Conservation (phyloP, 257 asterid genomes). For the Solanum medicagineum region DNA sequence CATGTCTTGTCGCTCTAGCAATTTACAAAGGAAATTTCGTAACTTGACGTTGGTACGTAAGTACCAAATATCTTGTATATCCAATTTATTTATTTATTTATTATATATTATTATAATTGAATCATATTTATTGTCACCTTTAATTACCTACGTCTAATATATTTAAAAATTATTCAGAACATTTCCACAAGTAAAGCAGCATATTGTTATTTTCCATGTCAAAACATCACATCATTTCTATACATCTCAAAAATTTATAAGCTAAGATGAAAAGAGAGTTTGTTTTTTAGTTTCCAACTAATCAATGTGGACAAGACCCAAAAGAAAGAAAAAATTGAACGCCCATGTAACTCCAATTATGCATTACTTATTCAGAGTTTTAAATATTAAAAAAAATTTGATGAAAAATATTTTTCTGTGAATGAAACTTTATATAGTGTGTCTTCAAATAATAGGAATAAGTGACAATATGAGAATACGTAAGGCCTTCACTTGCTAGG, state of each 20-base stretch:
- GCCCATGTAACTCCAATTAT: neutral
- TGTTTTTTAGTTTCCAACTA: neutral
- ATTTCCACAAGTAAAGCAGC: neutral
- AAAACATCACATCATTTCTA: neutral
- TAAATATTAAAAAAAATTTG: too few species aligned
- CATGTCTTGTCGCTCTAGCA: neutral
- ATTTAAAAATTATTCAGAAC: neutral
- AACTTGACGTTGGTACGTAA: neutral
- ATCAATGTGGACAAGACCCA: neutral
- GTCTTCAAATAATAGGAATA: too few species aligned
- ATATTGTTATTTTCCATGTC: neutral
- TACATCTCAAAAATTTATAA: neutral
- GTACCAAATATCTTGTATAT: neutral
- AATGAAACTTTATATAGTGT: too few species aligned
- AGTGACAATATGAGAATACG: too few species aligned
- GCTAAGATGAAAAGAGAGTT: neutral
- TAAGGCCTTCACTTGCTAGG: neutral
- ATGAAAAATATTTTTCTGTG: too few species aligned
- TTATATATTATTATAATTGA: neutral
- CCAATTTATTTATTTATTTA: neutral
- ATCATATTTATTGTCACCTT: neutral
- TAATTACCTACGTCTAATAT: neutral
- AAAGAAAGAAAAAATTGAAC: neutral
- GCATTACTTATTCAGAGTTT: too few species aligned
- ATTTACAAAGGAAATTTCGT: neutral